Base-by-base conservation (phyloP, 2,329 filamentous ascomycete genomes). In the Pseudogymnoascus sp. region DNA sequence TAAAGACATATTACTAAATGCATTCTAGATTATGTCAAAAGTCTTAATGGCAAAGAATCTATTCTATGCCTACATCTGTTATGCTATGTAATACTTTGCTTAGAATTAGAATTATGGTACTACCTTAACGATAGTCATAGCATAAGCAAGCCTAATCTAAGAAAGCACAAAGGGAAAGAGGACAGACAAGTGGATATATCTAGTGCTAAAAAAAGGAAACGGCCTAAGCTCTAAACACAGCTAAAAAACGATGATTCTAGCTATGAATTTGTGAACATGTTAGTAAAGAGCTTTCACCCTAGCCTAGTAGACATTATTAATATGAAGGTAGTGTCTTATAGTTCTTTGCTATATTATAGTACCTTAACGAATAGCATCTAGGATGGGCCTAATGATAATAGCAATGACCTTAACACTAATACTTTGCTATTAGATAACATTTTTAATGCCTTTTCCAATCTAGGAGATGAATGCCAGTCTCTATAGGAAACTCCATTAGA, bases 351-450 rank as follows among this genome's bases (percentile, higher is more conserved):
- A 65, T 23, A 31, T 60, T 36, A 41, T 36, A 65, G 51, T 16
- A 64, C 54, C 31, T 57, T 36, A 65, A 21, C 16, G 60, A 36
- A 45, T n/a, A n/a, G n/a, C n/a, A n/a, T 66, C 41, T 67, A 23
- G 45, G 62, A 66, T 11, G 63, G 62, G 61, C 4, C 64, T 11
- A 21, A 66, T 54, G 13, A 67, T 23, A 61, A 19, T 60, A 41
- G 37, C 37, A n/a, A 41, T 41, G 37, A 3, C n/a, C 64, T 63
- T 21, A 65, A 4, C 64, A 65, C 11, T 11, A 23, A 67, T 65
- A 67, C 63, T 66, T 66, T 54, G 65, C 28, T 66, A 10, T 65
- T 21, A 64, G 14, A 67, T 13, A 25, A 66, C 21, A 66, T 63
- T 66, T 63, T 63, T 37, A 37, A 66, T 37, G 43, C 31, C 43